Evolutionary conservation across 2,329 filamentous ascomycete genomes (phyloP).

Genomic region (Shiraia sp.): DNA sequence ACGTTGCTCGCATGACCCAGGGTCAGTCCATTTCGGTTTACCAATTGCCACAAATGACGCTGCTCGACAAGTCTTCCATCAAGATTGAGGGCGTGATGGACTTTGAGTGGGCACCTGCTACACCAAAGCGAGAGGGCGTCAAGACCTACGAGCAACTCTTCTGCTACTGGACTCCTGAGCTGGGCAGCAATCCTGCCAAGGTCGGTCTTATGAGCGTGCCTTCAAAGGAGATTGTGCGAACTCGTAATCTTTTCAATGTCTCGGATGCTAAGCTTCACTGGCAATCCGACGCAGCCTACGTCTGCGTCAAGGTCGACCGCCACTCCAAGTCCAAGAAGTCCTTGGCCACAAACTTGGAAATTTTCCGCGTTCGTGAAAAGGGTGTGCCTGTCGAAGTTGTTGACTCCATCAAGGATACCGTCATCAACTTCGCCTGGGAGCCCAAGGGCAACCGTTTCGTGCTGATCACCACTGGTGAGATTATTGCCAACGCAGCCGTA

Average conservation of each 20-base stretch:
- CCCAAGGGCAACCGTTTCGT: conserved; percentile 97
- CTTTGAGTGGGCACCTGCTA: conserved; percentile 95
- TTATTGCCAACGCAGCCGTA: conserved; percentile 75
- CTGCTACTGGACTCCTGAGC: conserved; percentile 98
- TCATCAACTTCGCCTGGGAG: conserved; percentile 99
- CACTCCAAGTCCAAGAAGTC: conserved; percentile 99
- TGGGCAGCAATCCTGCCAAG: conserved; percentile 96
- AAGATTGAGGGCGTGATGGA: conserved; percentile 97
- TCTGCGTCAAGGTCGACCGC: conserved; percentile 97
- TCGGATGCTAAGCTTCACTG: conserved; percentile 97
- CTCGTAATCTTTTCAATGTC: conserved; percentile 96
- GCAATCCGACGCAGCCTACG: conserved; percentile 91
- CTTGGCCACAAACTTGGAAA: conserved; percentile 93
- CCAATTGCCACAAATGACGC: conserved; percentile 84
- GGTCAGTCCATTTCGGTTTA: conserved; percentile 90
- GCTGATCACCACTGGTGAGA: conserved; percentile 91
- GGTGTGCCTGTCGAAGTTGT: conserved; percentile 97
- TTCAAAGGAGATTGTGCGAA: conserved; percentile 90
- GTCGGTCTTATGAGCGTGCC: conserved; percentile 96
- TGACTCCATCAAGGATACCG: conserved; percentile 95
- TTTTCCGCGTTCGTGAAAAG: conserved; percentile 97
- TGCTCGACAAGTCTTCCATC: conserved; percentile 87
- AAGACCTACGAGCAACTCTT: conserved; percentile 95
- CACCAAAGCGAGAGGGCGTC: conserved; percentile 77
- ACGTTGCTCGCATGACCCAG: conserved; percentile 88